Conservation (phyloP, 495 filamentous ascomycete genomes). For the Annulohypoxylon bovei region DNA sequence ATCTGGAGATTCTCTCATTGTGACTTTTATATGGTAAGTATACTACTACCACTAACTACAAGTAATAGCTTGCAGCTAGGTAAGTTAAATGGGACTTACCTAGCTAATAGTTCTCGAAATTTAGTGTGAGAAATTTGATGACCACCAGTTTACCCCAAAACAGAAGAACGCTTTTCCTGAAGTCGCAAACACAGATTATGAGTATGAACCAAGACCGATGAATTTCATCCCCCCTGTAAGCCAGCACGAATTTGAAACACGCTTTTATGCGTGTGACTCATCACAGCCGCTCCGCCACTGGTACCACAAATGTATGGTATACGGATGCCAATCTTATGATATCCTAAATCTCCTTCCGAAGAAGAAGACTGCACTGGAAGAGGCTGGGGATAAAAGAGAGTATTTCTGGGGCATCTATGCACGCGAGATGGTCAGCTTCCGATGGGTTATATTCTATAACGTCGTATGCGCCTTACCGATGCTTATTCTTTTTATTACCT, state of each 20-base stretch:
- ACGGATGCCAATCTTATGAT: neutral
- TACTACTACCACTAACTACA: no score
- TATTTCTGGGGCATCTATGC: slow-evolving; percentile 17
- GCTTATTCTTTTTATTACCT: neutral
- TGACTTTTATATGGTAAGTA: slow-evolving; percentile 17
- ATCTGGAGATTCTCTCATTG: slow-evolving; percentile 19
- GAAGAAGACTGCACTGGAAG: neutral
- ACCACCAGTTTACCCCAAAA: neutral
- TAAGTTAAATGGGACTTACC: neutral
- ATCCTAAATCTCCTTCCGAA: slow-evolving; percentile 1
- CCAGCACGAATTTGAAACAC: neutral
- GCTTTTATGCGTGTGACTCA: slow-evolving; percentile 1
- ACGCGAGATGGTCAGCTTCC: neutral
- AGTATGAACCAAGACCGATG: neutral
- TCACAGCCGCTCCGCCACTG: neutral
- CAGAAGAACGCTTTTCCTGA: neutral
- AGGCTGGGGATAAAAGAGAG: neutral
- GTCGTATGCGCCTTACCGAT: neutral
- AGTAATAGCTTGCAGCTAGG: no score
- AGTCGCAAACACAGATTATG: neutral
- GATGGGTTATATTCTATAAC: slow-evolving; percentile 8
- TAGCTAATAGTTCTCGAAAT: neutral
- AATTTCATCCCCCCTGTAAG: neutral
- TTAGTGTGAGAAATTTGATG: slow-evolving; percentile 8
- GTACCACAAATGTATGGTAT: neutral